These are phyloP conservation scores for Primulina huaijiensis DNA, from an alignment of 257 asterid species.

Conservation along the genomic window DNA sequence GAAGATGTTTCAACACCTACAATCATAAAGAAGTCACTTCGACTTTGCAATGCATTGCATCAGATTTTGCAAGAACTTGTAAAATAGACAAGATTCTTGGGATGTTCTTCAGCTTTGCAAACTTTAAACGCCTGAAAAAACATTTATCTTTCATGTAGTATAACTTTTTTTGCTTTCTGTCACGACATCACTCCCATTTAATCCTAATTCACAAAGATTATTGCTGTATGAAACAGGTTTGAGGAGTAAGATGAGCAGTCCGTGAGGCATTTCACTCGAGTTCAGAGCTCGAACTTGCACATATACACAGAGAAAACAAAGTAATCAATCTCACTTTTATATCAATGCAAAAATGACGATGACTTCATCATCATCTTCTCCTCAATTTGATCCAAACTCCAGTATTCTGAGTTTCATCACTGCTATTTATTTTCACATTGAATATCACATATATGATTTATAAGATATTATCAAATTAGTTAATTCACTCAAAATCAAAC, in stretches of 20 bases:
- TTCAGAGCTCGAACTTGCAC: background rate
- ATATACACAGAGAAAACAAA: no score
- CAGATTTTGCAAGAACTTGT: background rate
- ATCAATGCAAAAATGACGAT: no score
- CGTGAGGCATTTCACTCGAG: background rate
- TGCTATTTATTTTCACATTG: no score
- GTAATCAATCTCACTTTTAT: no score
- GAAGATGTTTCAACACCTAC: conserved; percentile 46
- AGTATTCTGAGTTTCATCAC: background rate
- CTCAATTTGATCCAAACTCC: no score
- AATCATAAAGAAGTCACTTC: conserved; percentile 19
- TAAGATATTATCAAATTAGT: no score
- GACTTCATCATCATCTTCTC: no score
- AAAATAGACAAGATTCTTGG: background rate
- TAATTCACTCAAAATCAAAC: background rate
- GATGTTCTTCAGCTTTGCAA: background rate
- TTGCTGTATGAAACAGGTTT: background rate
- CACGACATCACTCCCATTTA: background rate
- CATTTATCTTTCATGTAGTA: no score
- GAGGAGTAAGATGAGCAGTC: background rate
- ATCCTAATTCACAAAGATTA: background rate
- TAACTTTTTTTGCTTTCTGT: no score
- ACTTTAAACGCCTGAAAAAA: no score
- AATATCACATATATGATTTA: background rate
- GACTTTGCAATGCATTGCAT: background rate